Conservation (phyloP, 1,284 basidiomycete genomes). For the Prillingera fragicola region DNA sequence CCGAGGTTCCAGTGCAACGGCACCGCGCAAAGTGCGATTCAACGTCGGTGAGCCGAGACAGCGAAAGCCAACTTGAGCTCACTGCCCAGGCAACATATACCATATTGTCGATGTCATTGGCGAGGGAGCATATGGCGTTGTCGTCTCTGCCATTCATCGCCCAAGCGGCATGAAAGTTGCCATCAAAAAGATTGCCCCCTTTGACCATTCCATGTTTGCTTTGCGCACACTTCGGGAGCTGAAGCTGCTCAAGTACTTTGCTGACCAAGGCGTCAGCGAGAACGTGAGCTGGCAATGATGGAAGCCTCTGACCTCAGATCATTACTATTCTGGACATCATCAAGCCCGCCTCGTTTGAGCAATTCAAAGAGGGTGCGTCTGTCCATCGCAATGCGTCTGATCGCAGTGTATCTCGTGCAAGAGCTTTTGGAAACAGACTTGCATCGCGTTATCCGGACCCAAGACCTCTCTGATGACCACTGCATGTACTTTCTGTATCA, state of each 20-base stretch:
- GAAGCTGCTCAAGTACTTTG: constrained; percentile 84
- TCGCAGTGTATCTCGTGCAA: constrained; percentile 59
- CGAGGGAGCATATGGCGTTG: constrained; percentile 72
- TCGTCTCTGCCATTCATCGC: constrained; percentile 73
- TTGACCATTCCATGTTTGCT: constrained; percentile 89
- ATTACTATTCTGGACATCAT: constrained; percentile 94
- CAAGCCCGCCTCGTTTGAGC: constrained; percentile 78
- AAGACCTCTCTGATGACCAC: constrained; percentile 81
- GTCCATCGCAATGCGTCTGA: neutral
- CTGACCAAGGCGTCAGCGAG: constrained; percentile 83
- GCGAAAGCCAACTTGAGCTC: constrained; percentile 7
- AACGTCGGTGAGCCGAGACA: constrained; percentile 67
- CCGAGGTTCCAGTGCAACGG: constrained; percentile 47
- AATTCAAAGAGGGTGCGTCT: constrained; percentile 72
- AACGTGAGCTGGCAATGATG: constrained; percentile 60
- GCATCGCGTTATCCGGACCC: constrained; percentile 67
- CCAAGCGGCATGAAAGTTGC: constrained; percentile 75
- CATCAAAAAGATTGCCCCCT: constrained; percentile 87
- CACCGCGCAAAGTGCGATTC: constrained; percentile 83
- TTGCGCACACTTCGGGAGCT: constrained; percentile 77
- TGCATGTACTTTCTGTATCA: constrained; percentile 56
- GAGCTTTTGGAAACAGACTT: constrained; percentile 73
- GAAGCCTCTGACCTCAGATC: constrained; percentile 59
- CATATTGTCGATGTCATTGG: constrained; percentile 89
- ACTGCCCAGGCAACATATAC: constrained; percentile 55